A percentile compares a stretch with the other conserved stretches of the same genome.
Conservation (phyloP, 257 asterid genomes). For the Leonotis leonurus region DNA sequence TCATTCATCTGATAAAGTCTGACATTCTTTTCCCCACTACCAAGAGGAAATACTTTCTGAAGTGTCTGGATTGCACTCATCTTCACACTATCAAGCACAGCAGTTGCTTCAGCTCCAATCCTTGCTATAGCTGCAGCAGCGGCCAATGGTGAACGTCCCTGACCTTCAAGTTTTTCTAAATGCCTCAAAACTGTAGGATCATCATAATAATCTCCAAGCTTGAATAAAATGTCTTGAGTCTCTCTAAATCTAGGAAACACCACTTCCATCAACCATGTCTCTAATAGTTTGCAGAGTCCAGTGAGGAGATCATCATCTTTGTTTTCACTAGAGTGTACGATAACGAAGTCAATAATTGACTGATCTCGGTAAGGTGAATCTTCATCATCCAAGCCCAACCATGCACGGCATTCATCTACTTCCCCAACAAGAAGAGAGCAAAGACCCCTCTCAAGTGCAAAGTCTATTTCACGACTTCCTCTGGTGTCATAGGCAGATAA, state of each 20-base stretch:
- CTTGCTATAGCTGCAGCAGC: constrained; percentile 96
- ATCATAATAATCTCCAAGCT: constrained; percentile 94
- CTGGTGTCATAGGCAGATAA: constrained; percentile 34
- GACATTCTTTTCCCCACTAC: constrained; percentile 39
- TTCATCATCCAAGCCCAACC: constrained; percentile 85
- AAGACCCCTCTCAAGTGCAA: constrained; percentile 95
- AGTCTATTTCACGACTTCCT: constrained; percentile 74
- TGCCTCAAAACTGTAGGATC: constrained; percentile 92
- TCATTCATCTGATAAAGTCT: constrained; percentile 35
- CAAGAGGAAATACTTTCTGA: constrained; percentile 74
- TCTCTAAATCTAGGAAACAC: constrained; percentile 96
- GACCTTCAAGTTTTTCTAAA: constrained; percentile 83
- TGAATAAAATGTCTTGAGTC: constrained; percentile 56
- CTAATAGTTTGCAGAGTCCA: constrained; percentile 88
- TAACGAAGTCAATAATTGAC: constrained; percentile 64
- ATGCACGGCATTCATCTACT: constrained; percentile 79
- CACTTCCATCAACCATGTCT: constrained; percentile 96
- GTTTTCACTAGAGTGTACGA: constrained; percentile 73
- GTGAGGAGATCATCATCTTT: constrained; percentile 78
- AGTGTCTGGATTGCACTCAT: constrained; percentile 78
- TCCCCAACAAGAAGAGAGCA: constrained; percentile 95
- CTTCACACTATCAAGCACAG: constrained; percentile 90
- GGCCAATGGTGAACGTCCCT: constrained; percentile 87
- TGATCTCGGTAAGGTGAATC: constrained; percentile 79
- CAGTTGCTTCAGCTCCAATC: constrained; percentile 94